These are phyloP conservation scores for Tubosaeta sp. DNA, from an alignment of 768 basidiomycete genomes.

Conservation along the genomic window DNA sequence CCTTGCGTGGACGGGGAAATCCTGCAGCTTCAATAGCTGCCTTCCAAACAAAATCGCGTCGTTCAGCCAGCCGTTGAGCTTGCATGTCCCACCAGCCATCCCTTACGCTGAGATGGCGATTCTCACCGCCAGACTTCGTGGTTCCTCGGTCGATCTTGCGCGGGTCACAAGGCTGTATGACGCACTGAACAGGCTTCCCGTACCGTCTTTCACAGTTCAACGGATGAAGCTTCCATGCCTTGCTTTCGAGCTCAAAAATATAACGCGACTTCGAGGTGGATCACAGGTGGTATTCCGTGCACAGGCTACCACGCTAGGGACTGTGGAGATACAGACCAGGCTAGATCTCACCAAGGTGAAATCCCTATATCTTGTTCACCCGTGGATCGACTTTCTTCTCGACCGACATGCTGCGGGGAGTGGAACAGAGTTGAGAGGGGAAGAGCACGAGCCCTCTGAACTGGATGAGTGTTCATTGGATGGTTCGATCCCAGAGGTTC, in stretches of 20 bases:
- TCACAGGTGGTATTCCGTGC: too few species aligned
- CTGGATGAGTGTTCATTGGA: too few species aligned
- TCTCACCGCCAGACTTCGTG: not conserved
- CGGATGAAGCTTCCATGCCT: not conserved
- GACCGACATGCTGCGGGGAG: too few species aligned
- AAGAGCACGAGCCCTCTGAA: too few species aligned
- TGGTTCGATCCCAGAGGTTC: too few species aligned
- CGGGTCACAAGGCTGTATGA: not conserved
- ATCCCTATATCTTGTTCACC: too few species aligned
- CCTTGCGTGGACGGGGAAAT: conserved; percentile 6
- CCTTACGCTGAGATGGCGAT: not conserved
- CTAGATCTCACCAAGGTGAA: too few species aligned
- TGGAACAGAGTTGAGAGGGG: too few species aligned
- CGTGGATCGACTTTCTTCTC: too few species aligned
- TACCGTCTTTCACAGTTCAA: not conserved
- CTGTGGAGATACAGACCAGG: too few species aligned
- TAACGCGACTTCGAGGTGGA: not conserved
- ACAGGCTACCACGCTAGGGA: too few species aligned
- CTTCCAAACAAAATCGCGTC: not conserved
- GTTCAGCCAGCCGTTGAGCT: not conserved
- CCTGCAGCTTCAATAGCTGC: not conserved
- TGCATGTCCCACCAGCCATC: not conserved
- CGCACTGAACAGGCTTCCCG: not conserved
- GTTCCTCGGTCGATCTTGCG: not conserved
- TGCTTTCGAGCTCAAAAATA: not conserved